Percentiles rank a stretch among this genome's conserved stretches.
phyloP scores from a whole-genome alignment of 2,329 filamentous ascomycete species.

The Shiraia sp. region DNA sequence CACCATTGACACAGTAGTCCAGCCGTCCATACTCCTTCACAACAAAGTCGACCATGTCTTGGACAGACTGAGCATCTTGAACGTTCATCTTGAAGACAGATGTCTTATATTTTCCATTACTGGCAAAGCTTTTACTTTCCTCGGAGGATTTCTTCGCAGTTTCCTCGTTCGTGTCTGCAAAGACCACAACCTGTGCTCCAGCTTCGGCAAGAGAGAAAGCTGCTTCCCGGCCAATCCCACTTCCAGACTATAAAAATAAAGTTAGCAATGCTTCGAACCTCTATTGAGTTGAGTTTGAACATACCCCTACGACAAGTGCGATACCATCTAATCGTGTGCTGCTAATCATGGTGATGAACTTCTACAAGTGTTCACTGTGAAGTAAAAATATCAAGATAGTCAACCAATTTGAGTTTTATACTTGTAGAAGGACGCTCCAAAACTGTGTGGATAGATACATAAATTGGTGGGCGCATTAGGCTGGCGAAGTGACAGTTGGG shows the following conservation, averaged over 20 bases:
- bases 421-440: no score
- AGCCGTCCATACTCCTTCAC: constrained; percentile 51
- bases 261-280: no score
- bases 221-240: constrained; percentile 9
- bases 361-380: no score
- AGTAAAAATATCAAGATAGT: no score
- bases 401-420: no score
- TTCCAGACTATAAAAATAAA: neutral
- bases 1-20: constrained; percentile 58
- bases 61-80: constrained; percentile 16
- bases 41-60: constrained; percentile 44
- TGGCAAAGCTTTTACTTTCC: constrained; percentile 8
- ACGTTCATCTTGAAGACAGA: constrained; percentile 7
- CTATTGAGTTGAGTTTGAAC: no score
- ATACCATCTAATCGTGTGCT: no score
- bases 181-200: constrained; percentile 5
- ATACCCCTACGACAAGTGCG: no score
- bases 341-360: no score
- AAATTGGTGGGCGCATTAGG: no score
- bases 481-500: no score
- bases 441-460: no score
- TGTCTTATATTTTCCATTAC: constrained; percentile 6
- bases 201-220: constrained; percentile 11
- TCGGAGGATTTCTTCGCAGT: neutral
- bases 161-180: constrained; percentile 7